Evolutionary conservation across 164 flowering plant genomes (phyloP).

Genomic region (Santalum album): DNA sequence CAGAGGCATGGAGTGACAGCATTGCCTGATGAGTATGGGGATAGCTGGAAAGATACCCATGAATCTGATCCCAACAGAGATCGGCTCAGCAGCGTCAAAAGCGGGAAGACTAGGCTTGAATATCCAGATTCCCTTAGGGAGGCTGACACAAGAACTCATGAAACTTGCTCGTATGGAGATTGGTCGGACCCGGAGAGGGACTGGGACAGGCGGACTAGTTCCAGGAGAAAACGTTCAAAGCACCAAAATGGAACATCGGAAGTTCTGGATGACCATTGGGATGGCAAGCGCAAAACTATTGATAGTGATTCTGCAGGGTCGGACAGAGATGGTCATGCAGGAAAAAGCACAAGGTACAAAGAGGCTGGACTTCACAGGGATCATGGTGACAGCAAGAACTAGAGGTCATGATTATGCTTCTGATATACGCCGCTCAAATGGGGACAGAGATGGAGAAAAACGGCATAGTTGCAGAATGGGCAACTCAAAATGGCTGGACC

Average conservation of each 20-base stretch:
- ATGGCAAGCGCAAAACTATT: not conserved
- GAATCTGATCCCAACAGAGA: not conserved
- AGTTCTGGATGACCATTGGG: not conserved
- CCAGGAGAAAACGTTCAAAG: not conserved
- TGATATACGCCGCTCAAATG: not conserved
- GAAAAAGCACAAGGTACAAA: not conserved
- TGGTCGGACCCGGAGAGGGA: not conserved
- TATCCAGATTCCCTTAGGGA: not conserved
- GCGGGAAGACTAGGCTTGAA: not conserved
- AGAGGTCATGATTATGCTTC: not conserved
- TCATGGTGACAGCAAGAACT: not conserved
- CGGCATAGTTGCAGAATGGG: slow-evolving; percentile 3
- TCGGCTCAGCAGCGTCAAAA: not conserved
- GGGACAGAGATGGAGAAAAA: slow-evolving; percentile 1
- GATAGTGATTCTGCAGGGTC: slow-evolving; percentile 1
- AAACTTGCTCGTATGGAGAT: not conserved
- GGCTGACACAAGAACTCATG: not conserved
- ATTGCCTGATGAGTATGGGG: not conserved
- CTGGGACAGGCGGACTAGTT: not conserved
- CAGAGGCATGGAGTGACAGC: not conserved
- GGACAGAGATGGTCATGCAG: not conserved
- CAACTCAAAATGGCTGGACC: slow-evolving; percentile 1
- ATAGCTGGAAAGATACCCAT: not conserved
- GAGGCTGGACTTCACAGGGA: not conserved
- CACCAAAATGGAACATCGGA: not conserved